phyloP scores from a whole-genome alignment of 345 rosid genomes.

The Euphorbia lathyris region DNA sequence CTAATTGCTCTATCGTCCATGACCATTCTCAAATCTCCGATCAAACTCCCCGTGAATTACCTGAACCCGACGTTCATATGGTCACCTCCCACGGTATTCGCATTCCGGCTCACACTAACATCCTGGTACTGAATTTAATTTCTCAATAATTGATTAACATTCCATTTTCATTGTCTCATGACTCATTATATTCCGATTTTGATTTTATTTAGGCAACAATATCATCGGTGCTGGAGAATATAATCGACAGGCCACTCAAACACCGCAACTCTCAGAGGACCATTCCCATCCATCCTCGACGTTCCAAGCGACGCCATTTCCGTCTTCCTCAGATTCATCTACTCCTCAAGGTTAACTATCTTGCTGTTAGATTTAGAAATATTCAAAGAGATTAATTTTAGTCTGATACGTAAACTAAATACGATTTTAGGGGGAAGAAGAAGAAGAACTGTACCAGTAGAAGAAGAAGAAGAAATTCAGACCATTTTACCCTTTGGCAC shows the following conservation, averaged over 20 bases:
- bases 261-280: slow-evolving; percentile 48
- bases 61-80: slow-evolving; percentile 55
- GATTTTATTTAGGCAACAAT: slow-evolving; percentile 47
- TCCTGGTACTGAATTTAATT: slow-evolving; percentile 45
- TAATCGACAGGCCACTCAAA: too few relatives aligned
- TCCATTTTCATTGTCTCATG: background rate
- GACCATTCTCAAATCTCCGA: slow-evolving; percentile 11
- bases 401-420: slow-evolving; percentile 11
- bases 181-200: background rate
- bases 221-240: slow-evolving; percentile 61
- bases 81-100: slow-evolving; percentile 67
- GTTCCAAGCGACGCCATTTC: slow-evolving; percentile 82
- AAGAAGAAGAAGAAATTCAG: too few relatives aligned
- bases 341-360: too few relatives aligned
- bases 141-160: background rate
- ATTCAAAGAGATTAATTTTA: background rate
- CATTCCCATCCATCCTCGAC: slow-evolving; percentile 68
- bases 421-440: too few relatives aligned
- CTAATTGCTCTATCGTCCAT: too few relatives aligned
- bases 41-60: slow-evolving; percentile 23
- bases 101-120: slow-evolving; percentile 58
- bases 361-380: too few relatives aligned
- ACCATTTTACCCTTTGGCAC: too few relatives aligned
- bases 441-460: too few relatives aligned
- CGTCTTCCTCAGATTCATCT: slow-evolving; percentile 53